Evolutionary conservation across 23 red algal species (phyloP), one percentile per base, ranked within the genome.

Genomic region (Gracilaria caudata): DNA sequence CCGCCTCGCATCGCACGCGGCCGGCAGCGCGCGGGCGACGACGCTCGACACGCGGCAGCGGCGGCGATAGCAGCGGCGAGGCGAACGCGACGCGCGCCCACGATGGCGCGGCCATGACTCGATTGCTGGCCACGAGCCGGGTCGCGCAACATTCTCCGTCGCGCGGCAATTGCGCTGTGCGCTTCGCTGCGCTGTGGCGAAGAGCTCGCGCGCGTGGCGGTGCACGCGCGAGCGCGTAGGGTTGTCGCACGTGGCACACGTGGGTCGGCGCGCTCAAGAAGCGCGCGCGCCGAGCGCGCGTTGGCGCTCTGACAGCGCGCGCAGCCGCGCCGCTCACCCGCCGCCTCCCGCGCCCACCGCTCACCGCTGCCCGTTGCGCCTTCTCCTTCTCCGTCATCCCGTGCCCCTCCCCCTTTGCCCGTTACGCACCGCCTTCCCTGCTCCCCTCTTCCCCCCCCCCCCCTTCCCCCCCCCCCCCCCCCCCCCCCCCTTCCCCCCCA

Each of bases 371-470:
- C 72, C 72, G 72, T 32, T 49, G 38, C 10, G 72, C 72, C 41
- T 45, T 45, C 41, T 36, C 72, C 7, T 30, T 20, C 37, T 35
- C 66, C n/a, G 36, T 35, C 66, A 25, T 7, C 57, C 41, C 41
- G 10, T 7, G 6, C 41, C 41, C 41, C n/a, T 16, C 57, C 57
- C 57, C n/a, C 57, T 61, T 61, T 40, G 39, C 40, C 70, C 38
- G 38, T 75, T 47, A 75, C 70, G 38, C 20, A 14, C 70, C 83
- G 46, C 68, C 83, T 64, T 7, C 25, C 64, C 38, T 21, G 16
- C 61, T 21, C 16, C 46, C 47, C 29, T 38, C 26, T 10, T 68
- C 68, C 37, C 82, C 70, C 28, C 82, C 35, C 45, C 39, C 64
- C 21, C 41, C 63, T 23, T 56, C 44, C 10, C 44, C 29, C 7